Conservation (phyloP, 2,329 filamentous ascomycete species). For the Penicillium sclerotigenum region DNA sequence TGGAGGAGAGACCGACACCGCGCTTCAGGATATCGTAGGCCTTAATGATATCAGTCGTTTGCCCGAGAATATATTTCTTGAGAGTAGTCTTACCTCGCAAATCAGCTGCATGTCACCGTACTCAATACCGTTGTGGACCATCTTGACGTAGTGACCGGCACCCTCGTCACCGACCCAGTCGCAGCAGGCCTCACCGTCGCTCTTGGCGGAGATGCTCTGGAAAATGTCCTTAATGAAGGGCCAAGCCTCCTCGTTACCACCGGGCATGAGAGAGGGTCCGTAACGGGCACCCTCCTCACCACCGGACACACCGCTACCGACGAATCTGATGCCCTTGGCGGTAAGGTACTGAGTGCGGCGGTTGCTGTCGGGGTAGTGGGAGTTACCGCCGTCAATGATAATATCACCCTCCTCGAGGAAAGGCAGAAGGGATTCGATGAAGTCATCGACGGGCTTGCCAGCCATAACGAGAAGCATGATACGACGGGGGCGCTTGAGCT, state of each 20-base stretch:
- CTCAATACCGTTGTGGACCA: constrained; percentile 99
- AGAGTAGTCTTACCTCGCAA: constrained; percentile 69
- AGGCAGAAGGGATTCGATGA: constrained; percentile 91
- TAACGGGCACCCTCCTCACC: constrained; percentile 99
- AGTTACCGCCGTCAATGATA: constrained; percentile 99
- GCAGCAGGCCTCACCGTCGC: constrained; percentile 94
- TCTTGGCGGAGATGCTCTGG: constrained; percentile 97
- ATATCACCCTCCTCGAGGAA: constrained; percentile 84
- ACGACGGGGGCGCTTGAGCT: constrained; percentile 95
- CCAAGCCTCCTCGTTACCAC: constrained; percentile 98
- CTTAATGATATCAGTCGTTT: constrained; percentile 46
- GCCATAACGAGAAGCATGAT: constrained; percentile 99
- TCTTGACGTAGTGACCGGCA: constrained; percentile 99
- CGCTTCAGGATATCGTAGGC: constrained; percentile 99
- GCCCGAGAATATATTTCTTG: neutral
- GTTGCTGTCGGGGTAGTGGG: constrained; percentile 98
- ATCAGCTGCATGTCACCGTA: constrained; percentile 99
- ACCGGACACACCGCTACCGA: constrained; percentile 95
- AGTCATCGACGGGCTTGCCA: constrained; percentile 95
- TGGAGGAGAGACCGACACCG: constrained; percentile 79
- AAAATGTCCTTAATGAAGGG: constrained; percentile 98
- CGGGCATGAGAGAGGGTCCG: constrained; percentile 96
- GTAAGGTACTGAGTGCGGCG: constrained; percentile 87
- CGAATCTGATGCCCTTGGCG: constrained; percentile 86
- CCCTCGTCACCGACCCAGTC: constrained; percentile 99